Conservation (phyloP, 805 yeast genomes). For the Kazachstania africana region DNA sequence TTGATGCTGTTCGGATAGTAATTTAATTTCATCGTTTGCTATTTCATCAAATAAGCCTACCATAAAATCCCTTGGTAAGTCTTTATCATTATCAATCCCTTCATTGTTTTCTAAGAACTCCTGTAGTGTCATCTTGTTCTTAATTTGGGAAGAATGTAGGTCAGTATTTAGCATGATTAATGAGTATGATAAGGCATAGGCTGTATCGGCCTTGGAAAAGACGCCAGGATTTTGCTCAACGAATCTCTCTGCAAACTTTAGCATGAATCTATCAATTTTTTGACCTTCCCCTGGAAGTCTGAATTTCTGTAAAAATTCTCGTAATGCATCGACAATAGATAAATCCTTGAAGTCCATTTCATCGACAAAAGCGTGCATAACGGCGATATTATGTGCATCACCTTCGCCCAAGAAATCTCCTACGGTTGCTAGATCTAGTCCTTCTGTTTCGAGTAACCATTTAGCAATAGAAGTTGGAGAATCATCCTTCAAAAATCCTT, state of each 20-base stretch:
- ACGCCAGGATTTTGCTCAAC: constrained; percentile 79
- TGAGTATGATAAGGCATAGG: constrained; percentile 85
- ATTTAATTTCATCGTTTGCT: constrained; percentile 70
- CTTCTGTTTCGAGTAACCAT: constrained; percentile 62
- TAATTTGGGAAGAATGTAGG: constrained; percentile 79
- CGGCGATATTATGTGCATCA: constrained; percentile 58
- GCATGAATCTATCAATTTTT: constrained; percentile 91
- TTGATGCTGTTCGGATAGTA: constrained; percentile 88
- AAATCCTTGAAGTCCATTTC: constrained; percentile 60
- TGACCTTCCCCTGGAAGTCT: constrained; percentile 97
- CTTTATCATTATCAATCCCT: constrained; percentile 87
- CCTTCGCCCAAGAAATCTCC: constrained; percentile 94
- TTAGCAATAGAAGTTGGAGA: constrained; percentile 61
- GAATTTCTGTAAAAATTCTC: constrained; percentile 75
- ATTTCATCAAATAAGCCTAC: constrained; percentile 67
- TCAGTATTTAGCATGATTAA: constrained; percentile 91
- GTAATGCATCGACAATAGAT: constrained; percentile 74
- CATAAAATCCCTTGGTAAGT: constrained; percentile 65
- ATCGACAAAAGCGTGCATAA: constrained; percentile 92
- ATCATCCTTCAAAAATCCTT: constrained; percentile 50
- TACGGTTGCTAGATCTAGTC: constrained; percentile 68
- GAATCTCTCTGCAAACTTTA: constrained; percentile 90
- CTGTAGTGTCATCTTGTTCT: constrained; percentile 75
- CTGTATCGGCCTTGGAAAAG: constrained; percentile 87
- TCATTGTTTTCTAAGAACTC: constrained; percentile 79